Percentiles rank a stretch among this genome's conserved stretches.
These are phyloP conservation scores for Globisporangium nunn DNA, from an alignment of 352 stramenopile genomes.

Conservation along the genomic window DNA sequence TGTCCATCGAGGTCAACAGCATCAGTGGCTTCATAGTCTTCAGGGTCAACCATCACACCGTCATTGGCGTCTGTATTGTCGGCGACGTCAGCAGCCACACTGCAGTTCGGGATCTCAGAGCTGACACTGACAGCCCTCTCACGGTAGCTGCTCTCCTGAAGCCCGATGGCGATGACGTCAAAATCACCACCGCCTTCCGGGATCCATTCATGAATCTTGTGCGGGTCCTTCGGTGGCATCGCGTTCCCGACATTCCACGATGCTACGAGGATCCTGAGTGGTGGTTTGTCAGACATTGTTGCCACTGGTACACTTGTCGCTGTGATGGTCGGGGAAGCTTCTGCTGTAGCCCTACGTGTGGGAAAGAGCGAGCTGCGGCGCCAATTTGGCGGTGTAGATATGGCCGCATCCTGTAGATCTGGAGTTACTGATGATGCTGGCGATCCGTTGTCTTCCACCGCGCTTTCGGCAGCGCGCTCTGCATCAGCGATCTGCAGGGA, in stretches of 20 bases:
- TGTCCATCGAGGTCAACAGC: neutral
- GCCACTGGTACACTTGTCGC: neutral
- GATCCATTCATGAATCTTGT: slow-evolving; percentile 59
- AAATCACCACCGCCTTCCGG: slow-evolving; percentile 68
- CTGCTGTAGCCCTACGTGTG: neutral
- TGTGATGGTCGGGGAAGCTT: neutral
- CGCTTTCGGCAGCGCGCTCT: neutral
- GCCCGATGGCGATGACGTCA: slow-evolving; percentile 75
- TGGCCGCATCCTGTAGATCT: neutral
- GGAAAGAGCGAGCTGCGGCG: slow-evolving; percentile 8
- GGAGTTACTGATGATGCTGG: neutral
- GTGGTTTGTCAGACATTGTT: neutral
- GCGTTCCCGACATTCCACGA: slow-evolving; percentile 87
- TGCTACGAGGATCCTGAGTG: slow-evolving; percentile 50
- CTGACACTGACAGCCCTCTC: slow-evolving; percentile 23
- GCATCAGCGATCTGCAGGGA: neutral
- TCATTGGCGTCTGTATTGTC: neutral
- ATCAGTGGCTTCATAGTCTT: neutral
- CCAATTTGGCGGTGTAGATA: neutral
- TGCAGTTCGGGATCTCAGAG: neutral
- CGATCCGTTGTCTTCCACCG: neutral
- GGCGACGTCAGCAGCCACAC: neutral
- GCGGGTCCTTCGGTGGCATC: slow-evolving; percentile 55
- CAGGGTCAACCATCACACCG: neutral
- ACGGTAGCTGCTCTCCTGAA: slow-evolving; percentile 80